Conservation (phyloP, 2,329 filamentous ascomycete genomes). For the Penicillium sp. region DNA sequence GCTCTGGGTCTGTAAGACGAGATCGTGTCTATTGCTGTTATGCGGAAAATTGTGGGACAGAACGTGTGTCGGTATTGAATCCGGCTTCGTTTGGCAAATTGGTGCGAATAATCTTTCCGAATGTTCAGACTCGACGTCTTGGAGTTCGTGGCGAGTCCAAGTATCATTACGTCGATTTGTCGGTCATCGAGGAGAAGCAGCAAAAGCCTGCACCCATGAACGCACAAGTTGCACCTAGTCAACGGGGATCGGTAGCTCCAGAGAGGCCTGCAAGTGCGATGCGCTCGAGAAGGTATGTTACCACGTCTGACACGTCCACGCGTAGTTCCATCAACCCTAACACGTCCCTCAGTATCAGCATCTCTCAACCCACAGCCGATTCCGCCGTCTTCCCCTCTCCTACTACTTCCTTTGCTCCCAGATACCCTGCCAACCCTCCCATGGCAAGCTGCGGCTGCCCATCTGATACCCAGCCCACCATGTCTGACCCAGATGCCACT, state of each 20-base stretch:
- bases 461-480: not conserved
- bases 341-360: constrained; percentile 25
- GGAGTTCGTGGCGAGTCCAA: constrained; percentile 96
- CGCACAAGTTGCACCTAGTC: constrained; percentile 24
- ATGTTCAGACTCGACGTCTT: constrained; percentile 85
- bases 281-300: constrained; percentile 31
- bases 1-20: constrained; percentile 71
- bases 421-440: constrained; percentile 26
- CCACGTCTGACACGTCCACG: not conserved
- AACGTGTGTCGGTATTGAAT: constrained; percentile 91
- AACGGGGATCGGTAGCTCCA: constrained; percentile 16
- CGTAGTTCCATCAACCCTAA: constrained; percentile 4
- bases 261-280: constrained; percentile 29
- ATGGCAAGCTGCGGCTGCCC: constrained; percentile 32
- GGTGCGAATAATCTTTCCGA: constrained; percentile 92
- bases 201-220: constrained; percentile 31
- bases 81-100: constrained; percentile 97
- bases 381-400: constrained; percentile 43
- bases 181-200: constrained; percentile 47
- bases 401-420: constrained; percentile 37
- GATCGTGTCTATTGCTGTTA: constrained; percentile 96
- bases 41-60: constrained; percentile 85
- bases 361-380: constrained; percentile 36
- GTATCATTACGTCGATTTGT: constrained; percentile 75
- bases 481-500: constrained; percentile 27